A percentile compares a stretch with the other conserved stretches of the same genome.
Conservation (phyloP, 305 asterid species). For the Fraxinus albicans region DNA sequence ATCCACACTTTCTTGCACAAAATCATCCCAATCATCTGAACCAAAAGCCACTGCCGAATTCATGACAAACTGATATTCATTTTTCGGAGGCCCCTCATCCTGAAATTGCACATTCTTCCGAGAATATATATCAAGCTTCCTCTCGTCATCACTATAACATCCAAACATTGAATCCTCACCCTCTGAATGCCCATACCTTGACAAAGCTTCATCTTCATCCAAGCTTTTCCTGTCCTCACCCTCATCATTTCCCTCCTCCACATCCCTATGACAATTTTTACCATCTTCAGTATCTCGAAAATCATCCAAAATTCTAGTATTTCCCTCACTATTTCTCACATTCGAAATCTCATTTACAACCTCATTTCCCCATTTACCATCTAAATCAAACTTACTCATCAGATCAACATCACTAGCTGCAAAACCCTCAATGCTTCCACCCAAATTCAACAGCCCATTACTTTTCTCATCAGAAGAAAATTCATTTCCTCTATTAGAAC, state of each 20-base stretch:
- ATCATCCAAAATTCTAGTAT: constrained; percentile 24
- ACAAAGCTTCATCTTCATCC: constrained; percentile 50
- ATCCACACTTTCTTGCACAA: constrained; percentile 50
- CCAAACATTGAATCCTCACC: constrained; percentile 89
- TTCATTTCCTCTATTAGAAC: constrained; percentile 24
- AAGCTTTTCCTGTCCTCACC: constrained; percentile 35
- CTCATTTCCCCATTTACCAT: constrained; percentile 33
- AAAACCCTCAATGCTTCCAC: constrained; percentile 34
- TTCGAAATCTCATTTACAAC: constrained; percentile 21
- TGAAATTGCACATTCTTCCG: constrained; percentile 24
- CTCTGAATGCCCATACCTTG: constrained; percentile 65
- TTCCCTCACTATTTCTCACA: constrained; percentile 20
- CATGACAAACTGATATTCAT: constrained; percentile 53
- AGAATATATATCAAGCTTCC: constrained; percentile 33
- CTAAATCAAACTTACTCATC: constrained; percentile 37
- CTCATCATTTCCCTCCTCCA: constrained; percentile 18
- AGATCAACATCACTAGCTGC: constrained; percentile 31
- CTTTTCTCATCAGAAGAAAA: constrained; percentile 26
- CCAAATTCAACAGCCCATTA: constrained; percentile 30
- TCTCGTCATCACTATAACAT: constrained; percentile 59
- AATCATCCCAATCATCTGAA: constrained; percentile 80
- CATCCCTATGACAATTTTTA: constrained; percentile 8
- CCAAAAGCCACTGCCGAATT: constrained; percentile 79
- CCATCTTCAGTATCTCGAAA: constrained; percentile 22
- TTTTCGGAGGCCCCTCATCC: constrained; percentile 31